A percentile compares a stretch with the other conserved stretches of the same genome.
Evolutionary conservation across 768 basidiomycete genomes (phyloP).

Genomic region (Kwoniella sp.): DNA sequence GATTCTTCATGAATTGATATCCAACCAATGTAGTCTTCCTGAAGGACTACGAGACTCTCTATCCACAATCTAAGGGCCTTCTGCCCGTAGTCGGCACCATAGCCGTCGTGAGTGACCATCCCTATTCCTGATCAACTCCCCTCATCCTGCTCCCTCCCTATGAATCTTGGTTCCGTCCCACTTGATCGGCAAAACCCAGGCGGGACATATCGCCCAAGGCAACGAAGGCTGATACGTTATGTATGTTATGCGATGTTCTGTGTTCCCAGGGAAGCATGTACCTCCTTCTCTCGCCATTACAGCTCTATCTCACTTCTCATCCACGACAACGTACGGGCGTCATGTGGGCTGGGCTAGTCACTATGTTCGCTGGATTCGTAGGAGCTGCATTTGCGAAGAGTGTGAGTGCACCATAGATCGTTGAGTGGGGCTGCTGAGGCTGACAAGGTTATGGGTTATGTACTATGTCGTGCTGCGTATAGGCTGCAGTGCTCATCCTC

Average conservation of each 20-base stretch:
- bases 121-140: neutral
- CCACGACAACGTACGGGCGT: slow-evolving; percentile 19
- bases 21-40: too few relatives aligned
- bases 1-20: too few relatives aligned
- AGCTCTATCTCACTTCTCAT: slow-evolving; percentile 26
- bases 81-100: slow-evolving; percentile 33
- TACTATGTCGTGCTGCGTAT: neutral
- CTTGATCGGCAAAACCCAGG: too few relatives aligned
- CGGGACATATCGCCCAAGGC: too few relatives aligned
- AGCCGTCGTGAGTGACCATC: slow-evolving; percentile 20
- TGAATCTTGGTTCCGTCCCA: too few relatives aligned
- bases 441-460: neutral
- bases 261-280: slow-evolving; percentile 35
- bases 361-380: slow-evolving; percentile 22
- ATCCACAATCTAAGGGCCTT: slow-evolving; percentile 14
- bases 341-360: slow-evolving; percentile 35
- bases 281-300: slow-evolving; percentile 28
- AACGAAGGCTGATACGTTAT: neutral
- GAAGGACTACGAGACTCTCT: slow-evolving; percentile 25
- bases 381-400: slow-evolving; percentile 29
- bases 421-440: neutral
- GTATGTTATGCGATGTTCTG: too few relatives aligned
- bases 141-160: too few relatives aligned
- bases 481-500: slow-evolving; percentile 24
- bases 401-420: slow-evolving; percentile 13